Percentiles rank a stretch among this genome's conserved stretches.
Conservation (phyloP, 805 yeast genomes). For the Lachancea mirantina region DNA sequence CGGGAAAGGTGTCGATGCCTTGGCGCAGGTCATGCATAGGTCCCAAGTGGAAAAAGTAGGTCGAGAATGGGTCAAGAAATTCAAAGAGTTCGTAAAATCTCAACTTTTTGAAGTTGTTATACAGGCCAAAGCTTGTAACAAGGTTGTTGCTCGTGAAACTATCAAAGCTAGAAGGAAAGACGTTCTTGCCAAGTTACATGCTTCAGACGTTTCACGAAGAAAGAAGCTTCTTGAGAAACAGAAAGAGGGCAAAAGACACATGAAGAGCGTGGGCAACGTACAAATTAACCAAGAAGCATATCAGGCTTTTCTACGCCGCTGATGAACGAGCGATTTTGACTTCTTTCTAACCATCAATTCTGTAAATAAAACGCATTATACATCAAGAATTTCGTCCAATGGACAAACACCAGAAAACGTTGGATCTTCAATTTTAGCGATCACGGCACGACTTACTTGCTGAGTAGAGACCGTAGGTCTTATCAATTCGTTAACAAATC, state of each 20-base stretch:
- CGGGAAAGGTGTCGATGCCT: slow-evolving; percentile 84
- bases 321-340: slow-evolving; percentile 1
- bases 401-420: slow-evolving; percentile 50
- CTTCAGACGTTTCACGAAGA: slow-evolving; percentile 84
- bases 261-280: slow-evolving; percentile 76
- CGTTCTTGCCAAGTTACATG: slow-evolving; percentile 89
- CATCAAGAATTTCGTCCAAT: slow-evolving; percentile 41
- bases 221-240: slow-evolving; percentile 83
- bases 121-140: slow-evolving; percentile 78
- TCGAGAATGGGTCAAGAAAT: slow-evolving; percentile 72
- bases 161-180: slow-evolving; percentile 91
- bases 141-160: slow-evolving; percentile 84
- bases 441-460: slow-evolving; percentile 53
- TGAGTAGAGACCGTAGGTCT: slow-evolving; percentile 65
- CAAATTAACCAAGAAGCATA: slow-evolving; percentile 78
- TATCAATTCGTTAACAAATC: slow-evolving; percentile 39
- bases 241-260: slow-evolving; percentile 84
- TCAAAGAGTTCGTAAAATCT: slow-evolving; percentile 69
- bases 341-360: background rate
- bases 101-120: slow-evolving; percentile 90
- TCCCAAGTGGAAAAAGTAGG: slow-evolving; percentile 70
- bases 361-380: slow-evolving; percentile 6
- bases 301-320: slow-evolving; percentile 62
- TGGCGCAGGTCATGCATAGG: slow-evolving; percentile 82
- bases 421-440: slow-evolving; percentile 47